phyloP scores from a whole-genome alignment of 495 filamentous ascomycete species.

The Talaromyces thailandensis region DNA sequence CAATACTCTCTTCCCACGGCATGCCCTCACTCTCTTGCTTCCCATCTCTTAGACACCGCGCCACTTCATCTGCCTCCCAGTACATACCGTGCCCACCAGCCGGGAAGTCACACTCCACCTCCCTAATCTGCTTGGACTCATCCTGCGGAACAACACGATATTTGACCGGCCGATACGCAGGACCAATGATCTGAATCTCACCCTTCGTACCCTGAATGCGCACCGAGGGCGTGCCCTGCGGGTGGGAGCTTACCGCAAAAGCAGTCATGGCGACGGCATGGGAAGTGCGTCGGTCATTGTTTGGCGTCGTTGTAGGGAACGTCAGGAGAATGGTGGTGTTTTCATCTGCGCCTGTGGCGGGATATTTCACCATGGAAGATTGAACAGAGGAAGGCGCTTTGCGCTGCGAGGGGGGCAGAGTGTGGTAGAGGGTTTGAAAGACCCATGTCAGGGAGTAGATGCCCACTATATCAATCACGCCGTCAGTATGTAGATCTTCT shows the following conservation, averaged over 20 bases:
- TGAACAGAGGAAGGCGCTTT: slow-evolving; percentile 47
- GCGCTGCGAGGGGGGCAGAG: slow-evolving; percentile 48
- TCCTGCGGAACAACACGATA: slow-evolving; percentile 45
- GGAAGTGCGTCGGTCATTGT: slow-evolving; percentile 29
- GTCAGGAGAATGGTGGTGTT: slow-evolving; percentile 68
- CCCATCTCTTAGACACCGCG: slow-evolving; percentile 73
- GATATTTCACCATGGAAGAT: slow-evolving; percentile 65
- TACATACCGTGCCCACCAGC: slow-evolving; percentile 76
- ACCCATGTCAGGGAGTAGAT: slow-evolving; percentile 90
- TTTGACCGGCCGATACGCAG: slow-evolving; percentile 58
- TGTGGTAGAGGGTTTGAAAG: slow-evolving; percentile 84
- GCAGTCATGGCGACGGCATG: slow-evolving; percentile 74
- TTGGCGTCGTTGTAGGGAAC: slow-evolving; percentile 58
- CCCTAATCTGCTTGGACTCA: slow-evolving; percentile 29
- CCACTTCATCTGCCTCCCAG: slow-evolving; percentile 91
- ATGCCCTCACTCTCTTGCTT: slow-evolving; percentile 66
- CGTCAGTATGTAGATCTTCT: background rate
- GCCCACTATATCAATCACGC: slow-evolving; percentile 52
- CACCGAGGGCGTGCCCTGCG: slow-evolving; percentile 53
- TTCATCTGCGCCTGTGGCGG: slow-evolving; percentile 73
- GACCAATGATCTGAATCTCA: slow-evolving; percentile 75
- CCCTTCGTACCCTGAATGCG: slow-evolving; percentile 80
- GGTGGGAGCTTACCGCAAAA: slow-evolving; percentile 59
- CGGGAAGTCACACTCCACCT: slow-evolving; percentile 57
- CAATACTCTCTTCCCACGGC: slow-evolving; percentile 74